Percentiles rank a stretch among this genome's conserved stretches.
These are phyloP conservation scores for Echeveria elegans DNA, from an alignment of 164 flowering plant species.

Conservation along the genomic window DNA sequence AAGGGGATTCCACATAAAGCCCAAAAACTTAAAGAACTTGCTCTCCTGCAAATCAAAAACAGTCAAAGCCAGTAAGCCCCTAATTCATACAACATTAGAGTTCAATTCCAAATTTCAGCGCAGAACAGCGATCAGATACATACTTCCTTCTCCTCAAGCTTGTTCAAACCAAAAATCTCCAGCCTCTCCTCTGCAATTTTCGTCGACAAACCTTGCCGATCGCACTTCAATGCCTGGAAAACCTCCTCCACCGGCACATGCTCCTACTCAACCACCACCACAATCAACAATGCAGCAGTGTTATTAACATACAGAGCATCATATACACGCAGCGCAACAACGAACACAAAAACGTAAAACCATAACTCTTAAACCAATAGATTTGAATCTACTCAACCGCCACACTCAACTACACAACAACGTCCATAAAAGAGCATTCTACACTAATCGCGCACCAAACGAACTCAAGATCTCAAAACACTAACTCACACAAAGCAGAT, in stretches of 20 bases:
- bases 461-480: too few relatives aligned
- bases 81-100: neutral
- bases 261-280: constrained; percentile 56
- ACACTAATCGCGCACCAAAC: too few relatives aligned
- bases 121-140: too few relatives aligned
- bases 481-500: too few relatives aligned
- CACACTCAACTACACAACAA: too few relatives aligned
- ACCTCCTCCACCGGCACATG: constrained; percentile 79
- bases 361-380: too few relatives aligned
- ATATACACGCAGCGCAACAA: too few relatives aligned
- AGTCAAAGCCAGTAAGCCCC: neutral
- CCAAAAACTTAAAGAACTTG: constrained; percentile 75
- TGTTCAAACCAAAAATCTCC: constrained; percentile 54
- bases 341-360: too few relatives aligned
- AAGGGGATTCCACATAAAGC: constrained; percentile 95
- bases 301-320: too few relatives aligned
- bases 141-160: constrained; percentile 78
- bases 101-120: too few relatives aligned
- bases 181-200: constrained; percentile 55
- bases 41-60: constrained; percentile 53
- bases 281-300: constrained; percentile 15
- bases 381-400: too few relatives aligned
- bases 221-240: constrained; percentile 61
- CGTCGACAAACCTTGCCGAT: constrained; percentile 43
- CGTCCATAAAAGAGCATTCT: too few relatives aligned